Evolutionary conservation across 345 rosid species (phyloP).

Genomic region (Hibiscus syriacus): DNA sequence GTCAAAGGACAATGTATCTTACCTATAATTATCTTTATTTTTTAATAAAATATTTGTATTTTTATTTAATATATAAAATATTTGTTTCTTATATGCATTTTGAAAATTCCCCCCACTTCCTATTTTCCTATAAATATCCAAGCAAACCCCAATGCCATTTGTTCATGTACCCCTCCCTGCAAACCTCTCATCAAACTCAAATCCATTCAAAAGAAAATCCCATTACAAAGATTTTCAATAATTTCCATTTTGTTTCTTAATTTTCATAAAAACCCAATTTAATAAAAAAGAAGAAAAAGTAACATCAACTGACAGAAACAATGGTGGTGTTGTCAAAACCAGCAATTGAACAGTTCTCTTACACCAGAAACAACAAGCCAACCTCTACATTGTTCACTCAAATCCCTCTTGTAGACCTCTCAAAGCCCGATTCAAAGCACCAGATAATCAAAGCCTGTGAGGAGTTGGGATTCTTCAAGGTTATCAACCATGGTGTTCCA

Average conservation of each 20-base stretch:
- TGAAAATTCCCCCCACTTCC: background rate
- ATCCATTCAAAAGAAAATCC: background rate
- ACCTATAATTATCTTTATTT: background rate
- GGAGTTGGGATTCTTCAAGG: constrained; percentile 76
- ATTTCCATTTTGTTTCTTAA: background rate
- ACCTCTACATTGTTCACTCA: constrained; percentile 12
- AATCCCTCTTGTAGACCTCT: constrained; percentile 37
- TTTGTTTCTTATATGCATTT: background rate
- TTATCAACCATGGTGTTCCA: constrained; percentile 72
- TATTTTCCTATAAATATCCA: constrained; percentile 10
- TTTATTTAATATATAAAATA: background rate
- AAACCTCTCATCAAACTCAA: background rate
- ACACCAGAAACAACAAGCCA: background rate
- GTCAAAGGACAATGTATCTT: background rate
- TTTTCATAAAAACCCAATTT: too few relatives aligned
- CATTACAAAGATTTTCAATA: background rate
- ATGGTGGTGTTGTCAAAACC: constrained; percentile 15
- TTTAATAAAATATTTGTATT: background rate
- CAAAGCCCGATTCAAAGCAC: constrained; percentile 32
- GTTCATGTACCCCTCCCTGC: background rate
- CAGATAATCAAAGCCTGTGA: constrained; percentile 38
- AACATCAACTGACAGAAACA: constrained; percentile 1
- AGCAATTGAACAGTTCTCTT: constrained; percentile 19
- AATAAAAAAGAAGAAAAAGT: background rate
- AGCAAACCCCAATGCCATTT: background rate